phyloP scores from a whole-genome alignment of 305 asterid species.

The Solanum hybrid region DNA sequence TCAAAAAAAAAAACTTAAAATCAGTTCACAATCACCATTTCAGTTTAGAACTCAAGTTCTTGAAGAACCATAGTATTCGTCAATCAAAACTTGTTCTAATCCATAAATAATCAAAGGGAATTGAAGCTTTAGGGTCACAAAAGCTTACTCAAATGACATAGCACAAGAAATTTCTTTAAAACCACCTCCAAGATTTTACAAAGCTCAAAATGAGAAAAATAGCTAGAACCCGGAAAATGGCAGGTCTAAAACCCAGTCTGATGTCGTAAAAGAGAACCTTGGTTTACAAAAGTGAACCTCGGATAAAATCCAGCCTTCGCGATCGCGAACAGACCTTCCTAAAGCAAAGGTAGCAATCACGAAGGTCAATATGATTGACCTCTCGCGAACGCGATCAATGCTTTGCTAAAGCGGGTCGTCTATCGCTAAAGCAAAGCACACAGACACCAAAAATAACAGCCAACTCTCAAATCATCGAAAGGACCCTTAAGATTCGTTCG shows the following conservation, averaged over 20 bases:
- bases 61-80: not conserved
- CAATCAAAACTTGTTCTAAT: not conserved
- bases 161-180: not conserved
- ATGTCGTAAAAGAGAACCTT: not conserved
- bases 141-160: not conserved
- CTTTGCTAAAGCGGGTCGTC: not conserved
- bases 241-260: not conserved
- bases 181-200: not conserved
- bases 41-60: not conserved
- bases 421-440: not conserved
- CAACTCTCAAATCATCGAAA: not conserved
- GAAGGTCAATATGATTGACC: not conserved
- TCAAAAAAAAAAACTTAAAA: too few species aligned
- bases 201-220: not conserved
- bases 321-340: not conserved
- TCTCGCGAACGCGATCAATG: too few species aligned
- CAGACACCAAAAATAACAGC: not conserved
- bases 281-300: not conserved
- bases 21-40: not conserved
- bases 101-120: not conserved
- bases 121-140: not conserved
- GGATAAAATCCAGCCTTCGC: not conserved
- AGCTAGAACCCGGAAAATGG: not conserved
- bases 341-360: not conserved
- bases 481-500: not conserved